These are phyloP conservation scores for Cyclanthera cordifolia DNA, from an alignment of 306 rosid genomes.

Conservation along the genomic window DNA sequence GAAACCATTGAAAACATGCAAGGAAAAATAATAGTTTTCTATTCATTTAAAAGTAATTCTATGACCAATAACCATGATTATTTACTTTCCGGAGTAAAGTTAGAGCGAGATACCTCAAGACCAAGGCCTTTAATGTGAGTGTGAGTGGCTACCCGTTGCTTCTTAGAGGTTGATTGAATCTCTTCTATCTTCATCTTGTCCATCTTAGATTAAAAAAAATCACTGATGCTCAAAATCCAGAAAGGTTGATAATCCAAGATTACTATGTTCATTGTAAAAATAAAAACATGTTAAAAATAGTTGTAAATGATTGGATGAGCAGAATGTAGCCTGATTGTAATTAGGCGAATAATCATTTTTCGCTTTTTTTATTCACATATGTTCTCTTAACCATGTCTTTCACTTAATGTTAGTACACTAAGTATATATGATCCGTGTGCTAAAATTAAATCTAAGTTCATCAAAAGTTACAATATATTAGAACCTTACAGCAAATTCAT, in stretches of 20 bases:
- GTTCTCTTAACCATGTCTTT: neutral
- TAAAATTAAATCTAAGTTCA: neutral
- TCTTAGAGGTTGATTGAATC: slow-evolving; percentile 81
- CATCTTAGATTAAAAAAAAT: slow-evolving; percentile 13
- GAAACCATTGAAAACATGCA: neutral
- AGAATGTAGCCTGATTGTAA: neutral
- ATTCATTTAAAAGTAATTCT: neutral
- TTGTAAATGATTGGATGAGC: neutral
- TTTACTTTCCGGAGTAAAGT: neutral
- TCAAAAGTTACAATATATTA: neutral
- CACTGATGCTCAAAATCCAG: neutral
- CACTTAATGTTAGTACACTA: neutral
- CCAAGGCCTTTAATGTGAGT: slow-evolving; percentile 86
- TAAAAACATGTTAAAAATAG: neutral
- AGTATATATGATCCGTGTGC: neutral
- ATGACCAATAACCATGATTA: neutral
- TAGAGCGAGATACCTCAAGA: slow-evolving; percentile 48
- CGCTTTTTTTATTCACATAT: neutral
- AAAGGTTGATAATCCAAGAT: neutral
- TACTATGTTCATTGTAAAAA: neutral
- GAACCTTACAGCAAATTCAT: neutral
- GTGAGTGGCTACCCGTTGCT: slow-evolving; percentile 53
- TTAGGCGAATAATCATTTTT: neutral
- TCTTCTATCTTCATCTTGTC: slow-evolving; percentile 71
- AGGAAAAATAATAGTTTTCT: neutral